These are phyloP conservation scores for Spirogloea muscicola DNA, from an alignment of 139 green algal genomes.

Conservation along the genomic window DNA sequence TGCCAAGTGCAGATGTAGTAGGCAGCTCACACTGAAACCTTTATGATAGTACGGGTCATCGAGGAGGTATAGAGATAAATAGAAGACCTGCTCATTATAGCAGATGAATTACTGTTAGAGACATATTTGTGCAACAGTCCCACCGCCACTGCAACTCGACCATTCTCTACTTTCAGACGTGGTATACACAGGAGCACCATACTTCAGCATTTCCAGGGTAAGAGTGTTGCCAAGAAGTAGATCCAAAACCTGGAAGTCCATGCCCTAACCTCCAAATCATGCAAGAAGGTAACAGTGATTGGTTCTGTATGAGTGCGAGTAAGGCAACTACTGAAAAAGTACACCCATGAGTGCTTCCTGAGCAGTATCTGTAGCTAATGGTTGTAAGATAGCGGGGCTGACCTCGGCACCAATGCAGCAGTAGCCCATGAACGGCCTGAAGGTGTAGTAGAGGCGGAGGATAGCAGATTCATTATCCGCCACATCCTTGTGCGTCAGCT, in stretches of 20 bases:
- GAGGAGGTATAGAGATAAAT: constrained; percentile 6
- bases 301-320: background rate
- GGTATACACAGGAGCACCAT: background rate
- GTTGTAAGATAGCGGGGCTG: background rate
- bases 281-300: no score
- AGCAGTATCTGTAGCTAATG: background rate
- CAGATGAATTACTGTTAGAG: no score
- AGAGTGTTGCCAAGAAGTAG: no score
- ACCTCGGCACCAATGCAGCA: constrained; percentile 61
- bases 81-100: constrained; percentile 9
- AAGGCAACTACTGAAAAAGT: background rate
- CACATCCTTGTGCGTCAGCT: constrained; percentile 61
- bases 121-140: no score
- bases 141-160: background rate
- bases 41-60: background rate
- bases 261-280: no score
- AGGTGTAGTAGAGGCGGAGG: constrained; percentile 83
- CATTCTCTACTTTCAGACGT: background rate
- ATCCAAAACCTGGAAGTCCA: no score
- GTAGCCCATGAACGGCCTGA: constrained; percentile 92
- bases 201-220: no score
- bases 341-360: background rate
- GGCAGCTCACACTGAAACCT: background rate
- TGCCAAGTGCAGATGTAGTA: no score
- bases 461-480: constrained; percentile 59